Evolutionary conservation across 1,284 basidiomycete genomes (phyloP), one percentile per base, ranked within the genome.

Genomic region (Pseudozyma hubeiensis): DNA sequence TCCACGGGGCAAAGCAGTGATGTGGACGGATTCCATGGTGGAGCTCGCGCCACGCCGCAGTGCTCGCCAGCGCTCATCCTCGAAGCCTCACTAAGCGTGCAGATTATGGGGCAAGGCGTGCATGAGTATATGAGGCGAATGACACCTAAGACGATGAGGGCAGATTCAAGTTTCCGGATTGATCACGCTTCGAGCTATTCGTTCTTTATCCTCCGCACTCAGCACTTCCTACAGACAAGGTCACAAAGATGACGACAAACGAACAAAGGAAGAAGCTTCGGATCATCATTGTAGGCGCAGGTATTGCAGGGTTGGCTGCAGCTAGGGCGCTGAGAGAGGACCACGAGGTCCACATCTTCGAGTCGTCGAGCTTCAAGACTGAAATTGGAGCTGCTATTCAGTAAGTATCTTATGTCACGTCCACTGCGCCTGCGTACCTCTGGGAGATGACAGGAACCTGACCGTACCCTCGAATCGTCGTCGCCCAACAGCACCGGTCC

Each of bases 301-400:
- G 60, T 14, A 62, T 62, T 33, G 60, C 60, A 7, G 60, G 60
- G 3, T 47, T 62, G 9, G 60, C 60, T 7, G 40, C 33, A 11
- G 60, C 31, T 19, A 41, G 49, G 7, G 44, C 49, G 13, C 30
- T 52, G 4, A 35, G 54, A 17, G 48, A 49, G 29, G n/a, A 46
- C n/a, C 48, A 53, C 48, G 56, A 58, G 24, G 47, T 46, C 14
- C 49, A 51, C 43, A 46, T 58, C 19, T 58, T 51, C 29, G 48
- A 58, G 9, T 17, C 24, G 34, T 51, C 56, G 16, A 50, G 49
- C 33, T 51, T 58, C 48, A 58, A 58, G 54, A 56, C 54, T 0
- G 54, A 56, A 9, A 24, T 58, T 6, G 56, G 56, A 17, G 56
- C 56, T 30, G 56, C 56, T 8, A 58, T 58, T 19, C 54, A 56